phyloP scores from a whole-genome alignment of 1,284 basidiomycete species.

The Apiotrichum domesticum region DNA sequence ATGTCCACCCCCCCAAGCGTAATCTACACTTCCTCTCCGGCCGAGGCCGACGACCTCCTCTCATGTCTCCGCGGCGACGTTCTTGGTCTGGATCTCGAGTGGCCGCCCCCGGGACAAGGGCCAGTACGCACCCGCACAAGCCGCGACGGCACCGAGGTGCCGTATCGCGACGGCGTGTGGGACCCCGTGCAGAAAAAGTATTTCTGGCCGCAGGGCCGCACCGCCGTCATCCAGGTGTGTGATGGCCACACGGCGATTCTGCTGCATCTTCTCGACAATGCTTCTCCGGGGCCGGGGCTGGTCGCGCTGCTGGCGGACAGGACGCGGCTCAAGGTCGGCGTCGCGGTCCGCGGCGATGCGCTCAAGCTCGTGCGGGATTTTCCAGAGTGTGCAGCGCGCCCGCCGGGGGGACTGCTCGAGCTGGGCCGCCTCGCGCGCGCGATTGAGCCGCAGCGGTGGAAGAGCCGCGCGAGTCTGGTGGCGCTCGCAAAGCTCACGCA shows the following conservation, averaged over 20 bases:
- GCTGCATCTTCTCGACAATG: constrained; percentile 32
- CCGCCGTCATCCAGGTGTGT: constrained; percentile 45
- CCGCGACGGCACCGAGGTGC: background rate
- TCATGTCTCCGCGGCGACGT: constrained; percentile 29
- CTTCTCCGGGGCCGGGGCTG: constrained; percentile 15
- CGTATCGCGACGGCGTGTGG: constrained; percentile 7
- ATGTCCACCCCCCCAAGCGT: constrained; percentile 15
- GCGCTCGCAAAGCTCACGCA: constrained; percentile 35
- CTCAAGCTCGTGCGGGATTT: constrained; percentile 44
- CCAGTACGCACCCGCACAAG: background rate
- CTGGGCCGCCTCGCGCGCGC: constrained; percentile 36
- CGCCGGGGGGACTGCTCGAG: constrained; percentile 35
- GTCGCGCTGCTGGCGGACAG: constrained; percentile 34
- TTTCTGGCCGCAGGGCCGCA: constrained; percentile 26
- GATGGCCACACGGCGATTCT: constrained; percentile 42
- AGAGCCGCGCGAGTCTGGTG: constrained; percentile 28
- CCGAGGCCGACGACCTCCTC: constrained; percentile 35
- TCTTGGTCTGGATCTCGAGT: constrained; percentile 42
- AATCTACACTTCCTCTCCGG: constrained; percentile 29
- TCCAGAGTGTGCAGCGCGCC: constrained; percentile 9
- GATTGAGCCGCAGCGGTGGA: constrained; percentile 34
- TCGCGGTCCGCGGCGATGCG: constrained; percentile 41
- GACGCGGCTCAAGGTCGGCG: constrained; percentile 40
- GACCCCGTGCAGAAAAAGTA: constrained; percentile 13
- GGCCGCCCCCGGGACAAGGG: constrained; percentile 27